Evolutionary conservation across 1,284 basidiomycete species (phyloP).

Genomic region (Schizopora paradoxa): DNA sequence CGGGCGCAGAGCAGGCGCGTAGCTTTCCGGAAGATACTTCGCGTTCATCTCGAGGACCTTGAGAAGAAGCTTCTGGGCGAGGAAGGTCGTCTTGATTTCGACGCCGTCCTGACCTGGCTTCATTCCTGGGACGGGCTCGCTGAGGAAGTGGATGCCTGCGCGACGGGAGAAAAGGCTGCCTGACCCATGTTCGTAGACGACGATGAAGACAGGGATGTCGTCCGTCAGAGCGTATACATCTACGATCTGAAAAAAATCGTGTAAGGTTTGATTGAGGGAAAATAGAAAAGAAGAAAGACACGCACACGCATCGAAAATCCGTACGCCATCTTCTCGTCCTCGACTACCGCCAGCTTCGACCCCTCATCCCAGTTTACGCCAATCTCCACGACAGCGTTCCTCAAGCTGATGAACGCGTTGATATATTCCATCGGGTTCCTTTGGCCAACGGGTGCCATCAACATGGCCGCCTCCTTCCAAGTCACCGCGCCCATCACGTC

Average conservation of each 20-base stretch:
- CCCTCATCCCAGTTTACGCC: neutral
- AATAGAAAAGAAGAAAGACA: too few species aligned
- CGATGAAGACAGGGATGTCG: neutral
- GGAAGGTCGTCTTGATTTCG: neutral
- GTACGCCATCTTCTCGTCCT: neutral
- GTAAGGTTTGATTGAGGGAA: too few species aligned
- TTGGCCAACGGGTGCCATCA: neutral
- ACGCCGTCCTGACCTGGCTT: constrained; percentile 3
- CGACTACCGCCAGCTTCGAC: neutral
- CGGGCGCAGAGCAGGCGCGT: neutral
- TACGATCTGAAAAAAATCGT: too few species aligned
- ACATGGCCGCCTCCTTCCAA: neutral
- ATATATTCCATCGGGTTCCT: neutral
- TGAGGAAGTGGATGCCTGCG: too few species aligned
- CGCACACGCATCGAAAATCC: neutral
- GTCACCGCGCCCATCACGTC: constrained; percentile 1
- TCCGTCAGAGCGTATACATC: constrained; percentile 1
- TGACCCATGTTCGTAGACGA: neutral
- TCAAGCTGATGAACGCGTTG: neutral
- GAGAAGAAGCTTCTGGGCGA: neutral
- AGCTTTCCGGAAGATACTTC: neutral
- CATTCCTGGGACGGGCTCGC: too few species aligned
- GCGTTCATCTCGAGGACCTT: constrained; percentile 8
- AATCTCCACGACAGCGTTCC: neutral
- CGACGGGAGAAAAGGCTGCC: too few species aligned